A percentile compares a stretch with the other conserved stretches of the same genome.
Evolutionary conservation across 73 alveolate species (phyloP).

Genomic region (Symbiodinium pilosum): DNA sequence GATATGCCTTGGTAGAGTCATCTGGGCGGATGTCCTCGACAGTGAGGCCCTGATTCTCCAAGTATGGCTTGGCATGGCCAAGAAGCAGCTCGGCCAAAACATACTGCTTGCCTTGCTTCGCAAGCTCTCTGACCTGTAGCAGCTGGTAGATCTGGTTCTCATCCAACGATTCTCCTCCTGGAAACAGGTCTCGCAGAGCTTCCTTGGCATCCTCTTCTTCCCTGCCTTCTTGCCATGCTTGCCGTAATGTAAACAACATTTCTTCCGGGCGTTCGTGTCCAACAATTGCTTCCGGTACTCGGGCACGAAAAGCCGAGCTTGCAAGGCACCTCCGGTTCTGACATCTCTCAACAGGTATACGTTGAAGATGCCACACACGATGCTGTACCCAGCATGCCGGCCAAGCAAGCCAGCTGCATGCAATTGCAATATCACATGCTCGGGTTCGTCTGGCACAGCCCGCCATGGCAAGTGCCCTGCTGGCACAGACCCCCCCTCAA

Average conservation of each 20-base stretch:
- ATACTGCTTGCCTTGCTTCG: not conserved
- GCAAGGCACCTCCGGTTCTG: no score
- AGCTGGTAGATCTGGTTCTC: not conserved
- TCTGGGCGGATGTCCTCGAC: not conserved
- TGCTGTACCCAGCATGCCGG: not conserved
- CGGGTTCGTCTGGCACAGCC: not conserved
- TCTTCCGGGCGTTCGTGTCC: not conserved
- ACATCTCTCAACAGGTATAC: not conserved
- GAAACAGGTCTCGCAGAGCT: no score
- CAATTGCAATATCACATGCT: not conserved
- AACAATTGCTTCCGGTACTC: no score
- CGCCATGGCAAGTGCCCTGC: not conserved
- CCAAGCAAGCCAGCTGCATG: slow-evolving; percentile 14
- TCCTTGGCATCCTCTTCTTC: no score
- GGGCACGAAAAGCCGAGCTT: no score
- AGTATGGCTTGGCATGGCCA: not conserved
- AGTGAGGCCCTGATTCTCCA: not conserved
- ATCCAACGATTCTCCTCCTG: not conserved
- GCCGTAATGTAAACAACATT: not conserved
- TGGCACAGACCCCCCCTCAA: no score
- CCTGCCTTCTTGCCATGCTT: not conserved
- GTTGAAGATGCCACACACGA: not conserved
- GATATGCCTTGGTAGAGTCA: not conserved
- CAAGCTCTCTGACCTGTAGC: not conserved
- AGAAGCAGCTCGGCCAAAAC: not conserved